Evolutionary conservation across 192 early-diverging fungal genomes (phyloP).

Genomic region (Lunasporangiospora selenospora): DNA sequence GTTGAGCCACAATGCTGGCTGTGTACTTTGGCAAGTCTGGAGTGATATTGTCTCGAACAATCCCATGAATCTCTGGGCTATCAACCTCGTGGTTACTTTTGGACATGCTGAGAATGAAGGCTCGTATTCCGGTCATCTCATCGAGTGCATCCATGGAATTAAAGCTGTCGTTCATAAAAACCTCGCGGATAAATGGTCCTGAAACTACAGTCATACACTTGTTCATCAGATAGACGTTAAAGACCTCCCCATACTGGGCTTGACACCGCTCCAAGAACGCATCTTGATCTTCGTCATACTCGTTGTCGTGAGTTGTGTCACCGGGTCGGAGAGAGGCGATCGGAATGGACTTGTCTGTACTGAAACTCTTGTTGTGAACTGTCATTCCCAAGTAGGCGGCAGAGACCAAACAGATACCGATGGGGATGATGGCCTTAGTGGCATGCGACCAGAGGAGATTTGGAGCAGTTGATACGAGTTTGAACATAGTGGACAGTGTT

Average conservation of each 20-base stretch:
- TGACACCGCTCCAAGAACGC: slow-evolving; percentile 16
- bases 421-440: slow-evolving; percentile 12
- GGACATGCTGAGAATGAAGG: slow-evolving; percentile 3
- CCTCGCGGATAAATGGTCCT: slow-evolving; percentile 29
- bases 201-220: slow-evolving; percentile 24
- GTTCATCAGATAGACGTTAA: slow-evolving; percentile 15
- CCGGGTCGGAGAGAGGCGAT: slow-evolving; percentile 14
- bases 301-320: slow-evolving; percentile 24
- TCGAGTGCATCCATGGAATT: slow-evolving; percentile 17
- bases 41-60: slow-evolving; percentile 33
- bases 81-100: slow-evolving; percentile 17
- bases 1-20: slow-evolving; percentile 11
- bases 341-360: slow-evolving; percentile 33
- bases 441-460: neutral
- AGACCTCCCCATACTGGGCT: slow-evolving; percentile 15
- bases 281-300: slow-evolving; percentile 27
- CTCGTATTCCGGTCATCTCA: slow-evolving; percentile 20
- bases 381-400: slow-evolving; percentile 22
- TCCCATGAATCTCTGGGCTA: slow-evolving; percentile 10
- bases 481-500: slow-evolving; percentile 5
- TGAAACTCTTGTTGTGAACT: neutral
- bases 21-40: slow-evolving; percentile 31
- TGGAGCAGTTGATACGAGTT: slow-evolving; percentile 6
- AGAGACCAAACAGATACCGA: slow-evolving; percentile 31
- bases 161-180: slow-evolving; percentile 33